These are phyloP conservation scores for Lactarius indigo DNA, from an alignment of 768 basidiomycete genomes.

Conservation along the genomic window DNA sequence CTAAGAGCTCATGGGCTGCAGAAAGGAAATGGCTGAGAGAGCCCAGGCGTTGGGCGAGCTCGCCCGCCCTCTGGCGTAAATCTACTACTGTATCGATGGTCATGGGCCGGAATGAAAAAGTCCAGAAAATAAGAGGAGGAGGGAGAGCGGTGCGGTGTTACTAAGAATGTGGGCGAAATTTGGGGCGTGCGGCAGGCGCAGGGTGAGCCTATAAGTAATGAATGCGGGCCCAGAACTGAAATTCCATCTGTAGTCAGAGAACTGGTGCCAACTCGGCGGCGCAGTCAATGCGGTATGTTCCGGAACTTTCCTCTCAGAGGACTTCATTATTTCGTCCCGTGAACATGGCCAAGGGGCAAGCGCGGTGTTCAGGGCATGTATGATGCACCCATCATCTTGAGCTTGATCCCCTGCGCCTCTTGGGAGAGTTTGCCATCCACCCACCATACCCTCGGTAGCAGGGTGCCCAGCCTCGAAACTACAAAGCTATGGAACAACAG, in stretches of 20 bases:
- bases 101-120: constrained; percentile 9
- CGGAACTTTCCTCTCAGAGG: constrained; percentile 18
- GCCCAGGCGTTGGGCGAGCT: constrained; percentile 22
- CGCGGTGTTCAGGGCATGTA: constrained; percentile 3
- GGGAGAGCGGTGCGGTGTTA: constrained; percentile 17
- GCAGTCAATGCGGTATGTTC: constrained; percentile 23
- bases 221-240: constrained; percentile 19
- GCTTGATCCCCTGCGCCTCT: background rate
- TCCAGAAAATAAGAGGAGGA: constrained; percentile 2
- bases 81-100: constrained; percentile 22
- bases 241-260: constrained; percentile 16
- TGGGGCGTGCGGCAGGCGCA: constrained; percentile 14
- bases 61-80: constrained; percentile 22
- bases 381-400: background rate
- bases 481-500: background rate
- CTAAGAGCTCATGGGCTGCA: constrained; percentile 25
- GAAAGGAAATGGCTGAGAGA: constrained; percentile 21
- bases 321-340: constrained; percentile 3
- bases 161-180: constrained; percentile 14
- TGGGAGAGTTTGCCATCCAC: background rate
- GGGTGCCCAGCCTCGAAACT: background rate
- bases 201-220: constrained; percentile 21
- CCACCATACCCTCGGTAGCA: background rate
- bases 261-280: constrained; percentile 23
- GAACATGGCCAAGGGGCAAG: constrained; percentile 8